Percentiles rank a stretch among this genome's conserved stretches.
phyloP scores from a whole-genome alignment of 1,284 basidiomycete species.

The Golubevia sp. region DNA sequence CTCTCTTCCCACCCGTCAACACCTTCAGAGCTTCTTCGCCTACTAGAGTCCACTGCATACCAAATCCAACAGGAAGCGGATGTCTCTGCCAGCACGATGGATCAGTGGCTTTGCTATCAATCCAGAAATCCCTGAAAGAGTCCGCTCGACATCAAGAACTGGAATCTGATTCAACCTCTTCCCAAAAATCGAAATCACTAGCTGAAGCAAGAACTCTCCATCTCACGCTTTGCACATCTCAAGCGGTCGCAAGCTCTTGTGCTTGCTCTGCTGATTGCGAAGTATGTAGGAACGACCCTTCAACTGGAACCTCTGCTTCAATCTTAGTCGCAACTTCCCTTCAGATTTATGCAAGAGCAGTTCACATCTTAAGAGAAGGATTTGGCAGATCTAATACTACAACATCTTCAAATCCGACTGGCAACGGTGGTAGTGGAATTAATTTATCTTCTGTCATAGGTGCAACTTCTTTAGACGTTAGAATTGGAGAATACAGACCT shows the following conservation, averaged over 20 bases:
- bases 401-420: neutral
- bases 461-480: conserved; percentile 37
- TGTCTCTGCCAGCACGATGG: conserved; percentile 56
- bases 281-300: conserved; percentile 47
- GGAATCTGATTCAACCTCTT: neutral
- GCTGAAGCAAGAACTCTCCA: conserved; percentile 22
- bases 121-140: conserved; percentile 31
- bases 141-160: conserved; percentile 13
- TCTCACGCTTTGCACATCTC: conserved; percentile 49
- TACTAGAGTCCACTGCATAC: conserved; percentile 52
- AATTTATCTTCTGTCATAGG: neutral
- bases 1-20: too few species aligned
- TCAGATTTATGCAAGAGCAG: conserved; percentile 57
- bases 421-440: neutral
- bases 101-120: conserved; percentile 42
- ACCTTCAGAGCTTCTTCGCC: too few species aligned
- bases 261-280: conserved; percentile 54
- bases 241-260: conserved; percentile 49
- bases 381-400: conserved; percentile 13
- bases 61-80: conserved; percentile 49
- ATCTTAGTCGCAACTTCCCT: conserved; percentile 51
- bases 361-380: conserved; percentile 45
- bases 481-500: conserved; percentile 50
- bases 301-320: conserved; percentile 29
- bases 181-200: neutral